Evolutionary conservation across 129 eudicot genomes (phyloP).

Genomic region (Saussurea involucrata): DNA sequence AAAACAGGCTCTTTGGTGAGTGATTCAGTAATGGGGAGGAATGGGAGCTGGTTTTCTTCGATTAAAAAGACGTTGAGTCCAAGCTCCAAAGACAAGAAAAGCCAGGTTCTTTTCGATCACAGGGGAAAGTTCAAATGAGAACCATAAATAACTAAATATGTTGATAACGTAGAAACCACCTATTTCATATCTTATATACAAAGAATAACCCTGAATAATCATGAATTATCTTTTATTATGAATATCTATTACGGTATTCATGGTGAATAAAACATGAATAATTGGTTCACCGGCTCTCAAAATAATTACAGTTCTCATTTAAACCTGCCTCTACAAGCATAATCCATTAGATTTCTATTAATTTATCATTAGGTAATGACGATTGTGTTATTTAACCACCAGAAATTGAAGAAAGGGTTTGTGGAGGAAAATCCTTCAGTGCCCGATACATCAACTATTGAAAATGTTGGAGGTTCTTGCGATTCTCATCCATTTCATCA

Average conservation of each 20-base stretch:
- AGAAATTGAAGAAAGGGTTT: conserved; percentile 42
- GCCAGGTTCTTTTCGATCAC: conserved; percentile 36
- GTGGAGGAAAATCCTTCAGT: conserved; percentile 38
- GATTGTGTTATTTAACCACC: conserved; percentile 10
- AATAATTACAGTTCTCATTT: not conserved
- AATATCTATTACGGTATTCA: not conserved
- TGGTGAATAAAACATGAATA: not conserved
- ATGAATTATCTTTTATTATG: not conserved
- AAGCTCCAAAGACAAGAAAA: conserved; percentile 59
- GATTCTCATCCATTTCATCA: conserved; percentile 48
- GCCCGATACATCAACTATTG: conserved; percentile 31
- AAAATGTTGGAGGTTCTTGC: conserved; percentile 26
- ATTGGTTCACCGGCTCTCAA: not conserved
- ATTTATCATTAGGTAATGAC: not conserved
- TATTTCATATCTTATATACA: not conserved
- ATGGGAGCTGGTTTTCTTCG: conserved; percentile 79
- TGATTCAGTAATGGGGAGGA: conserved; percentile 69
- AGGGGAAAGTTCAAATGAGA: not conserved
- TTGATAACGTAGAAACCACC: not conserved
- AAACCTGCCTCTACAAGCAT: not conserved
- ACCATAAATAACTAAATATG: not conserved
- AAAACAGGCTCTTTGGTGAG: conserved; percentile 32
- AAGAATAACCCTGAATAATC: not conserved
- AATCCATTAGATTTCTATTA: not conserved
- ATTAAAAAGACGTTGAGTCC: conserved; percentile 75